Evolutionary conservation across 2,329 filamentous ascomycete genomes (phyloP).

Genomic region (Pyricularia grisea): DNA sequence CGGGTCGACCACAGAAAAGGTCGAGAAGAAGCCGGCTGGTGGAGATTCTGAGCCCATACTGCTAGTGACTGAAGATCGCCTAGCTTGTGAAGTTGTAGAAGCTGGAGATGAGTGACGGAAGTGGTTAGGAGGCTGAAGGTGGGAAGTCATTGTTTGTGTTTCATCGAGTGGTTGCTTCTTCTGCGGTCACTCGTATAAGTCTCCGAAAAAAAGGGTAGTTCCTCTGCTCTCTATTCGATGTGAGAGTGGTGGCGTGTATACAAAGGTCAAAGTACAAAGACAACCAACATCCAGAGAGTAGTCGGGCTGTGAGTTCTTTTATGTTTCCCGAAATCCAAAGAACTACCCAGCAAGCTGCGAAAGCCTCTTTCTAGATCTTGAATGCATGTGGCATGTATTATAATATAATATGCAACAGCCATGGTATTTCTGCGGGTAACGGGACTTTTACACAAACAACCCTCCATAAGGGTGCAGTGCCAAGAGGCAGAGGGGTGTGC

Average conservation of each 20-base stretch:
- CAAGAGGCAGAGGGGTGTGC: background rate
- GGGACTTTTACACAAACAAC: background rate
- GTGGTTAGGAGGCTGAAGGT: background rate
- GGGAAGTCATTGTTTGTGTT: background rate
- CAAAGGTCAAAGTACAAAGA: background rate
- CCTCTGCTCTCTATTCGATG: background rate
- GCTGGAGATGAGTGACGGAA: background rate
- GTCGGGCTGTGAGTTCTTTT: background rate
- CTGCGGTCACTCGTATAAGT: background rate
- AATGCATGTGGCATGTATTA: background rate
- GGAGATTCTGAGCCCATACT: slow-evolving; percentile 3
- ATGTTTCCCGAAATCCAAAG: background rate
- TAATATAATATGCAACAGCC: background rate
- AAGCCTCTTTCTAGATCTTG: background rate
- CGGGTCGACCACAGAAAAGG: slow-evolving; percentile 17
- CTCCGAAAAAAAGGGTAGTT: background rate
- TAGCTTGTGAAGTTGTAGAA: background rate
- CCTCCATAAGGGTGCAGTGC: background rate
- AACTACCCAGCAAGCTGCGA: background rate
- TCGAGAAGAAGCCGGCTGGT: slow-evolving; percentile 17
- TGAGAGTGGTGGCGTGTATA: background rate
- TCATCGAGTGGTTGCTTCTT: background rate
- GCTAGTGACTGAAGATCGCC: background rate
- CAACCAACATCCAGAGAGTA: background rate
- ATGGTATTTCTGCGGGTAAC: background rate